Conservation (phyloP, 352 stramenopile genomes). For the Globisporangium cederbergense region DNA sequence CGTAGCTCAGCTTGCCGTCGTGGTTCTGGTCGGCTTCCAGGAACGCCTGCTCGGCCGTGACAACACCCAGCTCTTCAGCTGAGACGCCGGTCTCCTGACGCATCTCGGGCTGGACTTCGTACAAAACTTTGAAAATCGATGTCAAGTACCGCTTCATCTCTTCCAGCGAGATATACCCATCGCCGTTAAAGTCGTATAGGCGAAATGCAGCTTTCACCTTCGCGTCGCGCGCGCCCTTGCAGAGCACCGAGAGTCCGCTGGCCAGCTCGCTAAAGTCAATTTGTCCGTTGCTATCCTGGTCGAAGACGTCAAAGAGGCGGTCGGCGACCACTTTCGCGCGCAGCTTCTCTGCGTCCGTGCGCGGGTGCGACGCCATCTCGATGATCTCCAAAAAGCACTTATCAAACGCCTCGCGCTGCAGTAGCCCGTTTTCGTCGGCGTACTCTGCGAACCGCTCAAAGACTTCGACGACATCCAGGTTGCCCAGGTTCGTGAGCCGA, state of each 20-base stretch:
- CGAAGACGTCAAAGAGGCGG: conserved; percentile 80
- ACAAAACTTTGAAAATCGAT: conserved; percentile 86
- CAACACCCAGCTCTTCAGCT: conserved; percentile 67
- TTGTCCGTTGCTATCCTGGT: conserved; percentile 66
- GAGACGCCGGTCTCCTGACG: conserved; percentile 58
- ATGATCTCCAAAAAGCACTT: conserved; percentile 72
- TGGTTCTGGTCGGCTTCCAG: conserved; percentile 75
- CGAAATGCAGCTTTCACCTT: conserved; percentile 83
- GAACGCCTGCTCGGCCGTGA: conserved; percentile 85
- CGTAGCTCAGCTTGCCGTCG: conserved; percentile 82
- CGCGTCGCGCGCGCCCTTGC: conserved; percentile 73
- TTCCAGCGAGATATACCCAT: conserved; percentile 81
- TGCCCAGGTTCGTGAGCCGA: conserved; percentile 78
- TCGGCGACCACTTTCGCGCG: conserved; percentile 67
- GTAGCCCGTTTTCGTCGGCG: conserved; percentile 50
- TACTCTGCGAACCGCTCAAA: conserved; percentile 83
- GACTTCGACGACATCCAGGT: conserved; percentile 79
- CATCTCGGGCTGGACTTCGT: conserved; percentile 79
- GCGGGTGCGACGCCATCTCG: conserved; percentile 55
- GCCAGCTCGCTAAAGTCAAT: conserved; percentile 88
- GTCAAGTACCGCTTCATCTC: conserved; percentile 88
- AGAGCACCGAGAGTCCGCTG: conserved; percentile 80
- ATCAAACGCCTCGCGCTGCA: conserved; percentile 68
- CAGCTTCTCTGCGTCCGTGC: conserved; percentile 60
- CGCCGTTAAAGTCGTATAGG: conserved; percentile 84